Conservation (phyloP, 805 yeast species). For the Barnettozyma sucrosica region DNA sequence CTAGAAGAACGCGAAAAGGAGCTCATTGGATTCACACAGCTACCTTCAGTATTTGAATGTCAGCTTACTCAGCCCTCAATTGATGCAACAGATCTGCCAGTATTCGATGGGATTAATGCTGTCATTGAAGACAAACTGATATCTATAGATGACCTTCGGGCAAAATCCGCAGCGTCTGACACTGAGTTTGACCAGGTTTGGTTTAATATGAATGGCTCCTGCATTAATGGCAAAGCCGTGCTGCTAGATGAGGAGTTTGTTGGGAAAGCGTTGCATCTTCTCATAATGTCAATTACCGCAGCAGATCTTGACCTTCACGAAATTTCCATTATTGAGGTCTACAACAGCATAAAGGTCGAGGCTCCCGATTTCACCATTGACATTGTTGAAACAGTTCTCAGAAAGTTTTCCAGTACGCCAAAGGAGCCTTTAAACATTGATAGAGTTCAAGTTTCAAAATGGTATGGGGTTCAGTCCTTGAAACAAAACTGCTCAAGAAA, state of each 20-base stretch:
- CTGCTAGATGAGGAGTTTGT: constrained; percentile 31
- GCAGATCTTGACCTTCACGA: constrained; percentile 27
- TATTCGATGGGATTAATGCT: constrained; percentile 31
- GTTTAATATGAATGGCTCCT: constrained; percentile 51
- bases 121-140: constrained; percentile 4
- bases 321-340: constrained; percentile 28
- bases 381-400: constrained; percentile 45
- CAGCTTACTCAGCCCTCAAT: constrained; percentile 28
- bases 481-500: constrained; percentile 28
- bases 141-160: constrained; percentile 29
- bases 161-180: constrained; percentile 48
- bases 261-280: constrained; percentile 30
- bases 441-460: constrained; percentile 39
- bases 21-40: constrained; percentile 30
- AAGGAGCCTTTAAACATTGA: constrained; percentile 35
- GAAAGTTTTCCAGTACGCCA: constrained; percentile 35
- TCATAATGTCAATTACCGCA: constrained; percentile 35
- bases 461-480: constrained; percentile 60
- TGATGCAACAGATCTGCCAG: constrained; percentile 29
- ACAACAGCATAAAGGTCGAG: constrained; percentile 26
- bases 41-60: constrained; percentile 35
- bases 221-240: constrained; percentile 39
- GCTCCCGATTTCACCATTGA: constrained; percentile 32
- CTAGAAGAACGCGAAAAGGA: constrained; percentile 18
- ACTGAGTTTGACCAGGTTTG: constrained; percentile 48